Percentiles rank a stretch among this genome's conserved stretches.
Conservation (phyloP, 2,329 filamentous ascomycete species). For the Zopfia rhizophila region DNA sequence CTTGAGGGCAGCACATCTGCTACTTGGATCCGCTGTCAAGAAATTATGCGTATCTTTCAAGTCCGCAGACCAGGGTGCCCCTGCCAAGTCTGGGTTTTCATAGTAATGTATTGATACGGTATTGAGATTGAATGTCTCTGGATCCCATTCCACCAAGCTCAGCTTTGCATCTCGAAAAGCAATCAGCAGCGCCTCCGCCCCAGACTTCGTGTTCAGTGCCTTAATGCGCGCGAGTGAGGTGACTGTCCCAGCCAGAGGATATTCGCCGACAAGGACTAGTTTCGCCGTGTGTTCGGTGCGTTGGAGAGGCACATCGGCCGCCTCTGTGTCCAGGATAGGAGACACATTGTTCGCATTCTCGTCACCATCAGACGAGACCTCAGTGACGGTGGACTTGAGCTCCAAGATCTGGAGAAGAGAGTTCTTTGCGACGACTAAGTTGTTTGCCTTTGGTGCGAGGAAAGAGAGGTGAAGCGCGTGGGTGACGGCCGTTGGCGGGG, state of each 20-base stretch:
- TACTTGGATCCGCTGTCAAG: constrained; percentile 88
- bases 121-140: constrained; percentile 78
- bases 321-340: constrained; percentile 62
- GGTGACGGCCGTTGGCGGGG: constrained; percentile 92
- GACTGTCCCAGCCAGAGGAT: constrained; percentile 83
- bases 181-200: constrained; percentile 84
- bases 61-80: constrained; percentile 82
- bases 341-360: constrained; percentile 51
- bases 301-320: constrained; percentile 56
- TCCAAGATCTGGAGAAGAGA: constrained; percentile 93
- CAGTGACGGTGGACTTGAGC: constrained; percentile 72
- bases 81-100: constrained; percentile 88
- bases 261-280: constrained; percentile 86
- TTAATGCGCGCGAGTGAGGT: constrained; percentile 84
- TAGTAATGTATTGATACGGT: constrained; percentile 98
- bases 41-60: constrained; percentile 81
- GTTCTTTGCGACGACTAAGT: constrained; percentile 90
- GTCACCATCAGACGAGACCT: constrained; percentile 59
- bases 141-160: constrained; percentile 93
- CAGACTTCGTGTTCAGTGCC: constrained; percentile 75
- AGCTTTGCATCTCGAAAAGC: constrained; percentile 92
- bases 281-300: constrained; percentile 77
- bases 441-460: constrained; percentile 77
- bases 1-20: constrained; percentile 92
- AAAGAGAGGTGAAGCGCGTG: constrained; percentile 85